Evolutionary conservation across 1,284 basidiomycete genomes (phyloP).

Genomic region (Ceratobasidium sp.): DNA sequence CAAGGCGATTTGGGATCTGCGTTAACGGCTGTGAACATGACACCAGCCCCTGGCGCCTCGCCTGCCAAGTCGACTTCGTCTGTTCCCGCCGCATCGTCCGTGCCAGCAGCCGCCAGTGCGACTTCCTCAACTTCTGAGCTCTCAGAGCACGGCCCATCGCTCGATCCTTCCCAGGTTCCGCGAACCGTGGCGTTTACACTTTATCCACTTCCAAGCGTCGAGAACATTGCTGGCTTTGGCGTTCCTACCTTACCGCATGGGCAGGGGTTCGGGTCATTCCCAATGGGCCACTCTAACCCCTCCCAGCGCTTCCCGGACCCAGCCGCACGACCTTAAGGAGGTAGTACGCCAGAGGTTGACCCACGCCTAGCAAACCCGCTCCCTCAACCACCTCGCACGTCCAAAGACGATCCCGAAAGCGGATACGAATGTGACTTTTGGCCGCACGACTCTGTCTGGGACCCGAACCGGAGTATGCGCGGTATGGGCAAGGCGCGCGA

Average conservation of each 20-base stretch:
- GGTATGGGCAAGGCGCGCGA: constrained; percentile 34
- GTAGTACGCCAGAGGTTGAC: constrained; percentile 2
- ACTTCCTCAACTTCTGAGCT: neutral
- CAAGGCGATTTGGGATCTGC: constrained; percentile 35
- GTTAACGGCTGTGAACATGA: constrained; percentile 43
- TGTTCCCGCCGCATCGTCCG: neutral
- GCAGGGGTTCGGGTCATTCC: neutral
- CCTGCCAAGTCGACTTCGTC: constrained; percentile 30
- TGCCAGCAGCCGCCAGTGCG: neutral
- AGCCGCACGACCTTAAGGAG: neutral
- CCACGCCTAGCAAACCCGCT: neutral
- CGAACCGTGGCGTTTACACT: constrained; percentile 22
- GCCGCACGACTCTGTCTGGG: constrained; percentile 35
- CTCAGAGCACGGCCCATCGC: neutral
- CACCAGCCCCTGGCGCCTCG: constrained; percentile 5
- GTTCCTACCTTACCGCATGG: constrained; percentile 14
- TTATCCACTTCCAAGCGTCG: constrained; percentile 24
- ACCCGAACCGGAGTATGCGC: constrained; percentile 26
- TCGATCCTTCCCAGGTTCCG: constrained; percentile 12
- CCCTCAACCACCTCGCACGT: constrained; percentile 3
- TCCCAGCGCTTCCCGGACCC: constrained; percentile 1
- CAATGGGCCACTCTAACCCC: constrained; percentile 1
- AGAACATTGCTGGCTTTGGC: constrained; percentile 42
- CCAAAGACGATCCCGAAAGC: constrained; percentile 23
- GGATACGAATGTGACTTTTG: constrained; percentile 25